Percentiles rank a stretch among this genome's conserved stretches.
These are phyloP conservation scores for Olyra latifolia DNA, from an alignment of 176 grass and related monocot species.

Conservation along the genomic window DNA sequence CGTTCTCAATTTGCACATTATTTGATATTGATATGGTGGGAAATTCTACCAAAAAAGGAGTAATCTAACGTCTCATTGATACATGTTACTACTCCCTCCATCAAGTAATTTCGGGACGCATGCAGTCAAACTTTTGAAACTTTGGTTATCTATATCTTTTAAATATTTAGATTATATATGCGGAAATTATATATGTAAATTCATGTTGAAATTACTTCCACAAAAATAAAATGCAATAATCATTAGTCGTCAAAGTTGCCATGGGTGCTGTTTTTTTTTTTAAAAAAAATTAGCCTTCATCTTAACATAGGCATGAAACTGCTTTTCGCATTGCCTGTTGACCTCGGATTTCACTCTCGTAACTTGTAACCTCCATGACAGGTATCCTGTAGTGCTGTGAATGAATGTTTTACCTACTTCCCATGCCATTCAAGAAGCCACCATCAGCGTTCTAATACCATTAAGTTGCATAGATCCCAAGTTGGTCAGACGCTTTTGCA, in stretches of 20 bases:
- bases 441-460: conserved; percentile 10
- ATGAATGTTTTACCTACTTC: conserved; percentile 32
- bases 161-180: too few relatives aligned
- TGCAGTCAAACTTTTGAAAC: too few relatives aligned
- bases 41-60: background rate
- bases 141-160: too few relatives aligned
- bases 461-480: conserved; percentile 31
- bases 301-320: background rate
- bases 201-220: too few relatives aligned
- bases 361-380: conserved; percentile 20
- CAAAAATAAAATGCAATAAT: too few relatives aligned
- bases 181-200: too few relatives aligned
- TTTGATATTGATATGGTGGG: background rate
- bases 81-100: background rate
- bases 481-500: conserved; percentile 28
- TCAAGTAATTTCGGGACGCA: too few relatives aligned
- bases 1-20: background rate
- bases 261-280: background rate
- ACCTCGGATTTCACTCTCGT: background rate
- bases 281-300: background rate
- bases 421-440: conserved; percentile 26
- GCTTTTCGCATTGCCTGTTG: background rate
- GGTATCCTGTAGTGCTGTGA: conserved; percentile 39
- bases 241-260: background rate
- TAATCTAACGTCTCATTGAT: background rate